Evolutionary conservation across 495 filamentous ascomycete genomes (phyloP).

Genomic region (Cudoniella acicularis): DNA sequence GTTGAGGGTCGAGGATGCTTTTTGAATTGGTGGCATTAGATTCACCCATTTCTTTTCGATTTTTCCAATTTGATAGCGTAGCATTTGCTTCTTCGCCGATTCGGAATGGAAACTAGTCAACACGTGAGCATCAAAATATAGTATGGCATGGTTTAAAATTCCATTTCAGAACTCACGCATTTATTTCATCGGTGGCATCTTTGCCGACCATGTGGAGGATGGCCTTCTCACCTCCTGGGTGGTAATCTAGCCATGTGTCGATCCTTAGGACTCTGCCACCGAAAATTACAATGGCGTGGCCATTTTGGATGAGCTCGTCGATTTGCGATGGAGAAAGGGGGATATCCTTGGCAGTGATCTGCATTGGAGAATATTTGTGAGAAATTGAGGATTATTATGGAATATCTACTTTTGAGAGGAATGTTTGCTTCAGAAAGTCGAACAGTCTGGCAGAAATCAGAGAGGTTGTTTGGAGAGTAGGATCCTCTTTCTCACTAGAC

Average conservation of each 20-base stretch:
- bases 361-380: not conserved
- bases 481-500: not conserved
- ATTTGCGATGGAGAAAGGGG: slow-evolving; percentile 57
- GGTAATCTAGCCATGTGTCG: slow-evolving; percentile 80
- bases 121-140: no score
- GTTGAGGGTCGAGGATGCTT: slow-evolving; percentile 26
- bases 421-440: no score
- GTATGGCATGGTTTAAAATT: not conserved
- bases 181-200: slow-evolving; percentile 93
- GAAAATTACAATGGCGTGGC: slow-evolving; percentile 71
- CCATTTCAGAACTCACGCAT: slow-evolving; percentile 48
- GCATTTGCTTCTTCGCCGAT: slow-evolving; percentile 74
- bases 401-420: not conserved
- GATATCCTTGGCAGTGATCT: not conserved
- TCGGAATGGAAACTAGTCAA: slow-evolving; percentile 71
- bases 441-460: no score
- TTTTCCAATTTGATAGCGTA: slow-evolving; percentile 76
- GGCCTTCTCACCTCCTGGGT: slow-evolving; percentile 89
- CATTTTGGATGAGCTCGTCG: slow-evolving; percentile 80
- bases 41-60: slow-evolving; percentile 82
- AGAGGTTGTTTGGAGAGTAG: not conserved
- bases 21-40: slow-evolving; percentile 86
- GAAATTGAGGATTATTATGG: not conserved
- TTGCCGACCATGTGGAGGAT: slow-evolving; percentile 91
- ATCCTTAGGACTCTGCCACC: slow-evolving; percentile 75